Base-by-base conservation (phyloP, 2,329 filamentous ascomycete species). In the Fusarium nelsonii region DNA sequence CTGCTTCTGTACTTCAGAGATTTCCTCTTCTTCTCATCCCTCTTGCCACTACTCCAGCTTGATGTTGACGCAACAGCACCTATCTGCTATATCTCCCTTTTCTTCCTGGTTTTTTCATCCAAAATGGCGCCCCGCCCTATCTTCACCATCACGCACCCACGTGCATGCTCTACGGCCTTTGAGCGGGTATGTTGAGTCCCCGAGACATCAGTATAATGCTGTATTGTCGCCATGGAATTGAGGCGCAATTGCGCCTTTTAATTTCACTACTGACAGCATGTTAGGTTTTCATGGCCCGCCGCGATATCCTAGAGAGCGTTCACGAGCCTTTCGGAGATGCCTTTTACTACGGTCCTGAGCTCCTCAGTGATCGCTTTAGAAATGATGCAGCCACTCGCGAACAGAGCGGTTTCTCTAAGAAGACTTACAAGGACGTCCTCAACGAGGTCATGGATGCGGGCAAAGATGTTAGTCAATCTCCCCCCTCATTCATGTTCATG, bases 301-400 rank as follows among this genome's bases (percentile, higher is more conserved):
- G 88, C 73, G 91, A 97, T 76, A 90, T 86, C 55, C 87, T 98
- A 63, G 85, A 91, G 74, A 97, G 93, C 78, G 85, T 96, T 73
- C 96, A 98, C 80, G 96, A 99, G 83, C 96, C 96, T 7, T 98
- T 98, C 81, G 95, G 95, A 55, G 96, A 98, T 81, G 92, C 94
- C 65, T 98, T 95, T 78, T 98, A 98, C 83, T 98, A 91, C 77
- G 95, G 96, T 53, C 94, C 95, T 8, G 96, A 99, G 82, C 88
- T 93, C 73, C 85, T 98, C 73, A 90, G 92, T 75, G 83, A 87
- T 53, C 89, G 96, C 74, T 99, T 93, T 77, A 90, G 90, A 75
- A 78, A 91, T 44, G 92, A 97, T 69, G 80, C 80, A 52, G 80
- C 81, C 40, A 79, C 81, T 34, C 84, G 89, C 61, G 74, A 83